Percentiles rank a stretch among this genome's conserved stretches.
Evolutionary conservation across 2,329 filamentous ascomycete genomes (phyloP).

Genomic region (Cryphonectria carpinicola): DNA sequence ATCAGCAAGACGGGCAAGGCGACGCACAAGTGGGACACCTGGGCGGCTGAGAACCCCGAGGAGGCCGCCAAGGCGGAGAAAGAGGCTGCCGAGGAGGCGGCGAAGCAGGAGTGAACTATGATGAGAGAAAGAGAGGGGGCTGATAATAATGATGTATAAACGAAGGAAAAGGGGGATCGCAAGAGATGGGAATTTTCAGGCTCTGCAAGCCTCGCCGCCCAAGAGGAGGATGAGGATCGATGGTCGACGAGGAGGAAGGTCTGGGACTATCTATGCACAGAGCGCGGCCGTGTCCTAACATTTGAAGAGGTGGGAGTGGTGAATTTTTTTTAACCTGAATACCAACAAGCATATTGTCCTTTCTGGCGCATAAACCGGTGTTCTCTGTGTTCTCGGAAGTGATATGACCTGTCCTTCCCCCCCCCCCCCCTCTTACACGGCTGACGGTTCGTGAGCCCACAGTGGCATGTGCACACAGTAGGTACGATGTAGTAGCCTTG

Average conservation of each 20-base stretch:
- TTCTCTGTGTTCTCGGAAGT: neutral
- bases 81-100: neutral
- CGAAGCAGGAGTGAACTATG: constrained; percentile 7
- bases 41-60: constrained; percentile 64
- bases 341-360: neutral
- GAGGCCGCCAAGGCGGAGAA: constrained; percentile 34
- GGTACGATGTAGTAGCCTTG: neutral
- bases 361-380: neutral
- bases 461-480: neutral
- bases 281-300: neutral
- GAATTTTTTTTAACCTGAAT: neutral
- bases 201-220: neutral
- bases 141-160: neutral
- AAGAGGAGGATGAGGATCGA: neutral
- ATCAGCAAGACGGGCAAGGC: constrained; percentile 93
- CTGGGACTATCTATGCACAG: no score
- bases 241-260: neutral
- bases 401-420: neutral
- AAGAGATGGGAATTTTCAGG: no score
- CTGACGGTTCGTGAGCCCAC: neutral
- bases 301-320: neutral
- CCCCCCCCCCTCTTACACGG: no score
- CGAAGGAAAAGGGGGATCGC: neutral
- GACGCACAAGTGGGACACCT: constrained; percentile 74
- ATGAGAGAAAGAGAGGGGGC: neutral